These are phyloP conservation scores for Tephrocybe sp. DNA, from an alignment of 768 basidiomycete genomes.

Conservation along the genomic window DNA sequence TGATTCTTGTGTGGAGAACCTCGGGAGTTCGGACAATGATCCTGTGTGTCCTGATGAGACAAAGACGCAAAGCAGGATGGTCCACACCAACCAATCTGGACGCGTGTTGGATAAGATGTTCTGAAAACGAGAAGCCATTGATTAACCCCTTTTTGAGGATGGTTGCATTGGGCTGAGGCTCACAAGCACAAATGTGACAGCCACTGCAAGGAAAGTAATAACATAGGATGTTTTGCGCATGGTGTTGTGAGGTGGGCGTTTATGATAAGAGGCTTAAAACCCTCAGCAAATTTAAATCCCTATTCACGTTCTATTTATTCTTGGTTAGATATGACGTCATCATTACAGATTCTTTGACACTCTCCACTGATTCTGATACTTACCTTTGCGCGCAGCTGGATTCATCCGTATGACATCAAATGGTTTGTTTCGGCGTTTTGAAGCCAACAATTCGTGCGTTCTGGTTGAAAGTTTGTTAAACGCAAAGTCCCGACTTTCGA, in stretches of 20 bases:
- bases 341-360: too few relatives aligned
- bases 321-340: background rate
- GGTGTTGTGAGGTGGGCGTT: constrained; percentile 1
- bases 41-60: constrained; percentile 27
- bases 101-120: constrained; percentile 54
- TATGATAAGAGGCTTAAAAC: background rate
- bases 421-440: too few relatives aligned
- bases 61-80: background rate
- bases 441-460: too few relatives aligned
- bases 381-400: too few relatives aligned
- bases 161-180: constrained; percentile 20
- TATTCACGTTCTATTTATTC: background rate
- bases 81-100: constrained; percentile 55
- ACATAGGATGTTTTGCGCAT: constrained; percentile 75
- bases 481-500: too few relatives aligned
- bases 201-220: constrained; percentile 56
- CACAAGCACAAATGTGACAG: constrained; percentile 49
- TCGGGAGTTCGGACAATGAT: constrained; percentile 42
- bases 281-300: background rate
- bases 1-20: constrained; percentile 43
- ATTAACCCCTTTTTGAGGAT: background rate
- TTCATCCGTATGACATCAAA: too few relatives aligned
- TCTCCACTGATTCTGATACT: too few relatives aligned
- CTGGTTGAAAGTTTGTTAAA: too few relatives aligned
- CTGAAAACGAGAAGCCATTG: constrained; percentile 27